Percentiles rank a stretch among this genome's conserved stretches.
phyloP scores from a whole-genome alignment of 2,329 filamentous ascomycete genomes.

The Ophioceras dolichostomum region DNA sequence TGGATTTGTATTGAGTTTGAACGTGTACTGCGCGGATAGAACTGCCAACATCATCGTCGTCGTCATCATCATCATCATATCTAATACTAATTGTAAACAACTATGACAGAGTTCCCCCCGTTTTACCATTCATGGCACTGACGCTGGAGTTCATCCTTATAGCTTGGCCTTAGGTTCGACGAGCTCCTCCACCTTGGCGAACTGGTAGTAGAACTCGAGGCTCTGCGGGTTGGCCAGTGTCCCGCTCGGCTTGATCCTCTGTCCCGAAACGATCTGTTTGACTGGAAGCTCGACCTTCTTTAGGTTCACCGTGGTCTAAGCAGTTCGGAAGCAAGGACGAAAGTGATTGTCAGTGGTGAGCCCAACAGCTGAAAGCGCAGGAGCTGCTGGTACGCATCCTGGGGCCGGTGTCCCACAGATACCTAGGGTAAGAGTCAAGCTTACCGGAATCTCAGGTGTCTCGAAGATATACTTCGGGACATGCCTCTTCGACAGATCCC shows the following conservation, averaged over 20 bases:
- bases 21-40: no score
- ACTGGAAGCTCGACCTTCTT: constrained; percentile 81
- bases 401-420: no score
- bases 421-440: constrained; percentile 19
- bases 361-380: no score
- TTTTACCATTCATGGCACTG: no score
- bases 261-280: constrained; percentile 72
- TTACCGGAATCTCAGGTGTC: constrained; percentile 67
- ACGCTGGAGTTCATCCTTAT: constrained; percentile 13
- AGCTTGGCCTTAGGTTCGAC: constrained; percentile 33
- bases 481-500: constrained; percentile 58
- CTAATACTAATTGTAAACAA: no score
- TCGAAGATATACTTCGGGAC: constrained; percentile 71
- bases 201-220: constrained; percentile 68
- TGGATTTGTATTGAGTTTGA: no score
- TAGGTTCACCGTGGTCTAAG: constrained; percentile 69
- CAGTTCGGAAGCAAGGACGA: no score
- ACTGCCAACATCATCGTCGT: no score
- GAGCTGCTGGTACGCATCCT: no score
- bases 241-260: constrained; percentile 60
- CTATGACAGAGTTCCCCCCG: no score
- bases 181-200: constrained; percentile 58
- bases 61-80: no score
- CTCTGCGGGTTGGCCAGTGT: constrained; percentile 67
- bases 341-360: no score